Base-by-base conservation (phyloP, 2,329 filamentous ascomycete genomes). In the Nemania sp. region DNA sequence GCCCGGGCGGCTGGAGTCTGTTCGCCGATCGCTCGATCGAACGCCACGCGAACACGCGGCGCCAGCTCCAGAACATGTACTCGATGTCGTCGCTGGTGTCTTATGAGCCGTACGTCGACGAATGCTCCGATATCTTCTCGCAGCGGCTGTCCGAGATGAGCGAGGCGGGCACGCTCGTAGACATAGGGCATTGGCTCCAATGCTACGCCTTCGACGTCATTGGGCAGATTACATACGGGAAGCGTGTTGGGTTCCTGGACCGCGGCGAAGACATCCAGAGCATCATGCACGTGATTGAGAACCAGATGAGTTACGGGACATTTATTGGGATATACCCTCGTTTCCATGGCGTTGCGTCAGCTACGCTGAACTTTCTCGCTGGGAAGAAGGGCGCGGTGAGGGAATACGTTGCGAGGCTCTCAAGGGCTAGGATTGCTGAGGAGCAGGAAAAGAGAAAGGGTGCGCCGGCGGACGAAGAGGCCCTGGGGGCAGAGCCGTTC, bases 151-250 rank as follows among this genome's bases (percentile, higher is more conserved):
- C 49, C 0, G 73, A 76, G 46, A 56, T 74, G 55, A 62, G 67
- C 1, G 37, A 45, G 6, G 51, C 61, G 1, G 62, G 65, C 1
- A 20, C 47, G 2, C n/a, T 65, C 3, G 52, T 74, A 1, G 68
- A 76, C 9, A 68, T 76, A 65, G 69, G 68, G 0, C 68, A 75
- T 29, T 76, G 73, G 73, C 58, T 76, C 1, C 75, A 76, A 43
- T 77, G 73, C 57, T 78, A 77, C 32, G 76, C 76, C 0, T 78
- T 78, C 54, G 76, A 78, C 53, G 75, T 78, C 1, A 76, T 78
- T 29, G 72, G 72, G 0, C 60, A 69, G 21, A 74, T 78, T 37
- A 78, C 76, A 0, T 76, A 70, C 51, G 66, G 67, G 10, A 70
- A 69, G 25, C 69, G 72, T 1, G 67, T 78, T 15, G 76, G 76